A percentile compares a stretch with the other conserved stretches of the same genome.
These are phyloP conservation scores for Crithidia acanthocephali DNA, from an alignment of 208 protist genomes.

Conservation along the genomic window DNA sequence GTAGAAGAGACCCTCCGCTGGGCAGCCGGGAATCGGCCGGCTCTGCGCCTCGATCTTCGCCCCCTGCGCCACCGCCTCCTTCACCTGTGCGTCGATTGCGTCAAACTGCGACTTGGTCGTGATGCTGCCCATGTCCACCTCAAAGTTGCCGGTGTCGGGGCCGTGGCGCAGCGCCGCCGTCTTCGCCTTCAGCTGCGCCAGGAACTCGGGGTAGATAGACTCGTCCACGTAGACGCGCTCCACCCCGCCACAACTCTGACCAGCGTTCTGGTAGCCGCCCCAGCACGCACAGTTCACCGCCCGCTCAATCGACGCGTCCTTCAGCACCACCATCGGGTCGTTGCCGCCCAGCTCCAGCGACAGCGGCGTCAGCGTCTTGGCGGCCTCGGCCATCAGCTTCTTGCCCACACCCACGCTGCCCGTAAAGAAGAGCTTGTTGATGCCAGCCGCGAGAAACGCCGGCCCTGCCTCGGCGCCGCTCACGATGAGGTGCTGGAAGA, in stretches of 20 bases:
- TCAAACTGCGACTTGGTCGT: constrained; percentile 70
- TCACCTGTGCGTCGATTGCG: constrained; percentile 63
- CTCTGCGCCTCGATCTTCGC: constrained; percentile 79
- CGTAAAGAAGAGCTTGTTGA: constrained; percentile 90
- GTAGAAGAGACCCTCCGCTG: constrained; percentile 67
- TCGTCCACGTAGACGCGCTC: constrained; percentile 81
- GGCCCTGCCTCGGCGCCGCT: constrained; percentile 45
- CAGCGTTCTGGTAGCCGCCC: constrained; percentile 83
- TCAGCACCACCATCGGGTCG: constrained; percentile 80
- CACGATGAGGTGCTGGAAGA: constrained; percentile 70
- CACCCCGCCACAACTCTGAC: constrained; percentile 80
- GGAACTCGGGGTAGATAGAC: constrained; percentile 73
- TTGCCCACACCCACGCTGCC: constrained; percentile 85
- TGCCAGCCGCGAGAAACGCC: constrained; percentile 46
- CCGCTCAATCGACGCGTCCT: constrained; percentile 76
- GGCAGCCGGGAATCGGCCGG: constrained; percentile 44
- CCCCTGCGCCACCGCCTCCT: constrained; percentile 69
- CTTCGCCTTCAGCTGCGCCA: constrained; percentile 63
- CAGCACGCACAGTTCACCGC: constrained; percentile 84
- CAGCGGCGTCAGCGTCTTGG: constrained; percentile 75
- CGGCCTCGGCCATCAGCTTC: constrained; percentile 71
- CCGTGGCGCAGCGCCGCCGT: constrained; percentile 79
- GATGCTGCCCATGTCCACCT: constrained; percentile 77
- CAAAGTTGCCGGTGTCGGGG: constrained; percentile 45
- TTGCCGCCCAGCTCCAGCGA: constrained; percentile 90